These are phyloP conservation scores for Eustoma russellianum DNA, from an alignment of 257 asterid genomes.

Conservation along the genomic window DNA sequence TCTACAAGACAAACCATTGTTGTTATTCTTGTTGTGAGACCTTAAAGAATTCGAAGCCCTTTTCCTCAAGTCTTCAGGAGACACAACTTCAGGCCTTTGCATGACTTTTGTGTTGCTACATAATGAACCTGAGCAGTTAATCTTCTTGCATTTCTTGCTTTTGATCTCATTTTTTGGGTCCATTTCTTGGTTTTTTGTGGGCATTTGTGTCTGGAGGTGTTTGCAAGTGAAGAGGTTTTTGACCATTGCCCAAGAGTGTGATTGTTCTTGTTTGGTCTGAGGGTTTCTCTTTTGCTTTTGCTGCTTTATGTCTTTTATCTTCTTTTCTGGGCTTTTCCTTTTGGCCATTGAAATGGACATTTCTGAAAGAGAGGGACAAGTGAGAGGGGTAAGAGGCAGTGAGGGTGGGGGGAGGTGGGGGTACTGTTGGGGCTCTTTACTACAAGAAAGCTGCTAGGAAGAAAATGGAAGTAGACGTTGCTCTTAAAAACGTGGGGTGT, in stretches of 20 bases:
- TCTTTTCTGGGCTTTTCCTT: constrained; percentile 23
- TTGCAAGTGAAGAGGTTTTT: constrained; percentile 83
- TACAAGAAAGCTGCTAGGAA: too few relatives aligned
- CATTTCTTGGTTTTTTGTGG: constrained; percentile 1
- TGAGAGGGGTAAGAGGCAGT: neutral
- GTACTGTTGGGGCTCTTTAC: too few relatives aligned
- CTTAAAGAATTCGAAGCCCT: constrained; percentile 13
- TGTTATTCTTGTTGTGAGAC: constrained; percentile 5
- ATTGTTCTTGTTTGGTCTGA: constrained; percentile 26
- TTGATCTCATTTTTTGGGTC: constrained; percentile 9
- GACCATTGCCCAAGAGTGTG: constrained; percentile 89
- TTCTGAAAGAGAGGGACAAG: neutral
- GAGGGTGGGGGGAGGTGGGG: neutral
- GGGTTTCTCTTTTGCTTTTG: constrained; percentile 1
- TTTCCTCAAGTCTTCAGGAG: constrained; percentile 28
- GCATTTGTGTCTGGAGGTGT: constrained; percentile 50
- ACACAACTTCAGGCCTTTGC: constrained; percentile 50
- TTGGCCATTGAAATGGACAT: constrained; percentile 34
- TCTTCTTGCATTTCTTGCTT: constrained; percentile 8
- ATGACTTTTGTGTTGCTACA: constrained; percentile 79
- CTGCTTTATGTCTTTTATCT: constrained; percentile 4
- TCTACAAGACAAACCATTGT: constrained; percentile 20
- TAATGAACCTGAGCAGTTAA: constrained; percentile 59
- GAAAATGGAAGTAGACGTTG: too few relatives aligned
- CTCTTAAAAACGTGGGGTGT: too few relatives aligned